Evolutionary conservation across 2,329 filamentous ascomycete genomes (phyloP), one percentile per base, ranked within the genome.

Genomic region (Whalleya microplaca): DNA sequence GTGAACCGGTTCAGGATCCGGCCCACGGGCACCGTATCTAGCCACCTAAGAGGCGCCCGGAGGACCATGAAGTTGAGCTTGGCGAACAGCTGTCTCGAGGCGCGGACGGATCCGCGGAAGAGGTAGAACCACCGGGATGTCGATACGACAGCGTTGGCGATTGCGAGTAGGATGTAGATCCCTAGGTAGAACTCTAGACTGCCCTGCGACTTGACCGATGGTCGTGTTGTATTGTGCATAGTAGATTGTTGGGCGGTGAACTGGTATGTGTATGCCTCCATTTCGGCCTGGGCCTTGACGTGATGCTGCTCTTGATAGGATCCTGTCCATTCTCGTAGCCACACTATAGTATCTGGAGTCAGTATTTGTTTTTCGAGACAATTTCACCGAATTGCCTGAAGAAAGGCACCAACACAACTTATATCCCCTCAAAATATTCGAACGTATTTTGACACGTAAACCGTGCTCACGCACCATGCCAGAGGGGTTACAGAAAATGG

Each of bases 1-100:
- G 89, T 91, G 70, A 93, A 91, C 1, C 90, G 82, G 73, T 94
- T 94, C 19, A 93, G 77, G 40, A 93, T 84, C 45, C 90, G 84
- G 2, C 90, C 90, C 1, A 92, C 78, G 0, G 91, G 91, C 0
- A 92, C 87, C 0, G 90, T 93, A 68, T 94, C 90, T 40, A 94
- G 80, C 88, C 89, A 92, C 58, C 89, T 80, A n/a, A 93, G 77
- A 1, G 89, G 90, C 5, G 90, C 86, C 18, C 88, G 83, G 2
- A 94, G 78, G 10, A 94, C 80, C 0, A 84, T 80, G 62, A 84
- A 85, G 43, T 87, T 84, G 60, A 92, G 81, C 49, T 81, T 81
- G 20, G 84, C 80, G 61, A 92, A 94, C 2, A 93, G 77, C 44
- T 75, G 75, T 41, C 84, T 79, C n/a, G 89, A 92, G 2, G 89